Base-by-base conservation (phyloP, 306 rosid species). In the Pyrus betulifolia region DNA sequence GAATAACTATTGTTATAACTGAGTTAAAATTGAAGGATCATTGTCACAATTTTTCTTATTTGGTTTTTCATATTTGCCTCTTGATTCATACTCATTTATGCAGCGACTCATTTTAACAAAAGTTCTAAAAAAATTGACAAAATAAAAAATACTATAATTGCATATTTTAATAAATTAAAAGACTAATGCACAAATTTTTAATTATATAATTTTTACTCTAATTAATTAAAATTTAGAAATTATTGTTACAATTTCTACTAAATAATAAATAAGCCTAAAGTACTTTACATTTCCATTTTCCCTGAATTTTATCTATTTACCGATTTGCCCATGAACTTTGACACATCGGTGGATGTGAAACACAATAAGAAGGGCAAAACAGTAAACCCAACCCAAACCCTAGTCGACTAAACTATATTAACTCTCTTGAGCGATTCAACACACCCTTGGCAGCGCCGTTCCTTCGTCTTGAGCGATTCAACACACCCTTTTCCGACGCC, bases 41-140 rank as follows among this genome's bases (percentile, higher is more conserved):
- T 46, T 46, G 17, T 5, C 4, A 45, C 0, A 45, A 45, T 5
- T 13, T 46, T 46, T 1, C 6, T 13, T 46, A 2, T 46, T 46
- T 46, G 5, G 0, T 2, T 13, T 46, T 4, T 0, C 6, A 46
- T 46, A 46, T 46, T 46, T 46, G 4, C 0, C 0, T 0, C 0
- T 46, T 14, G 18, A 4, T 14, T 46, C 0, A 14, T 0, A 0
- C 7, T 13, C 0, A 46, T 0, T 1, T 14, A n/a, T n/a, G n/a
- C n/a, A 0, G 0, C 14, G 1, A 46, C 1, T 46, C 0, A 1
- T 46, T 14, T 46, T 13, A 0, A 4, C 0, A 0, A 0, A 46
- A 14, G 0, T 46, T 46, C 0, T 46, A 14, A 14, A 0, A 0
- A 1, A 46, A 0, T 46, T 46, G 7, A 14, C 0, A 0, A 14